phyloP scores from a whole-genome alignment of 2,329 filamentous ascomycete genomes.

The Epichloe brachyelytri region DNA sequence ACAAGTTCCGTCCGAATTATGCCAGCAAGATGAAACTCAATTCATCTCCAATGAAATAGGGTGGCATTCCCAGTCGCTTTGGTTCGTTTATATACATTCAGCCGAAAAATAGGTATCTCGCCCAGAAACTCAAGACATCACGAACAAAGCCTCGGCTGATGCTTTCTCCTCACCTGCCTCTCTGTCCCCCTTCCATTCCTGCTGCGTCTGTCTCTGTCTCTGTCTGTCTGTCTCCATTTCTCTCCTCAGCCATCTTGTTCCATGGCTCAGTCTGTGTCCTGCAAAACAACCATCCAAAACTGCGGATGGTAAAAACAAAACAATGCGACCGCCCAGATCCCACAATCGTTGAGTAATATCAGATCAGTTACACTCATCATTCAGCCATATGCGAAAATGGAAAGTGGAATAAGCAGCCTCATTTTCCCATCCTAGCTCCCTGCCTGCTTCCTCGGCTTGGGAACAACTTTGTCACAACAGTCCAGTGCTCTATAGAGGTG shows the following conservation, averaged over 20 bases:
- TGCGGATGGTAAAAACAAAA: not conserved
- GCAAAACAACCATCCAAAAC: slow-evolving; percentile 9
- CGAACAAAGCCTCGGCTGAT: slow-evolving; percentile 9
- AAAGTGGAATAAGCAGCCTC: not conserved
- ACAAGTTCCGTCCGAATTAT: not conserved
- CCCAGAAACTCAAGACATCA: slow-evolving; percentile 5
- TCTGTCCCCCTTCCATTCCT: not conserved
- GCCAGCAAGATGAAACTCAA: slow-evolving; percentile 13
- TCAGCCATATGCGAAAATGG: not conserved
- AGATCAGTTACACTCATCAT: slow-evolving; percentile 1
- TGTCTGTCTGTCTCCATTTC: not conserved
- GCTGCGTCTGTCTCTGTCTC: not conserved
- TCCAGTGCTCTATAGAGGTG: not conserved
- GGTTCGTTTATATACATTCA: slow-evolving; percentile 1
- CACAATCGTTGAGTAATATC: not conserved
- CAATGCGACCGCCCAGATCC: not conserved
- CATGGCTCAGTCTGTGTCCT: not conserved
- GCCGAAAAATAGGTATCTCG: slow-evolving; percentile 9
- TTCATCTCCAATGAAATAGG: slow-evolving; percentile 14
- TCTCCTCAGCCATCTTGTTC: not conserved
- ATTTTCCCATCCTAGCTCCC: not conserved
- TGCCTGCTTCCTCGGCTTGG: not conserved
- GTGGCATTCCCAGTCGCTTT: slow-evolving; percentile 2
- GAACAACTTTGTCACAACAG: not conserved
- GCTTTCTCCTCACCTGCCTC: not conserved